Evolutionary conservation across 148 eudicot genomes (phyloP).

Genomic region (Nepenthes gracilis): DNA sequence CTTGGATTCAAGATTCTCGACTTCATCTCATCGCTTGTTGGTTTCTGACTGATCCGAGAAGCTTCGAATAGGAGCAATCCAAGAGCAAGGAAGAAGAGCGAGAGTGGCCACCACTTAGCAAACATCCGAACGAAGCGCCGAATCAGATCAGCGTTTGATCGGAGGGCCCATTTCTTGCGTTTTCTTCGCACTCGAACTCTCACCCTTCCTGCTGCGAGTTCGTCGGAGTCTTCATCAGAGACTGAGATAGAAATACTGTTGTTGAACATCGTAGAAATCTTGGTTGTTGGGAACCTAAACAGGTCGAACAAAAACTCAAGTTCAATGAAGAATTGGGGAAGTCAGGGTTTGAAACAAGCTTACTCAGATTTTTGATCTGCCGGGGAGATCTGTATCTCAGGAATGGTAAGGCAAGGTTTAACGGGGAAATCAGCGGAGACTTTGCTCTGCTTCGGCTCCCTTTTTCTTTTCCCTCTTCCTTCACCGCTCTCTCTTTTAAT

Average conservation of each 20-base stretch:
- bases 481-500: too few species aligned
- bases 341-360: too few species aligned
- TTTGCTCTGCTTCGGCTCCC: too few species aligned
- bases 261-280: constrained; percentile 16
- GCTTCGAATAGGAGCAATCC: constrained; percentile 54
- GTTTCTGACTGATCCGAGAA: constrained; percentile 26
- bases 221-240: constrained; percentile 55
- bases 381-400: too few species aligned
- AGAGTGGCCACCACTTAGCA: constrained; percentile 55
- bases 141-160: constrained; percentile 15
- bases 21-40: constrained; percentile 1
- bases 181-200: constrained; percentile 36
- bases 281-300: too few species aligned
- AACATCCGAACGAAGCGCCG: constrained; percentile 15
- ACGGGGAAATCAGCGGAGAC: too few species aligned
- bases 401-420: too few species aligned
- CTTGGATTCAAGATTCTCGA: not conserved
- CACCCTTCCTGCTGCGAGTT: constrained; percentile 14
- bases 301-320: too few species aligned
- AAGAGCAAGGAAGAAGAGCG: constrained; percentile 40
- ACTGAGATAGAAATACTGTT: constrained; percentile 32
- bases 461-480: too few species aligned
- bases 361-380: too few species aligned
- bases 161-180: constrained; percentile 29
- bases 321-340: too few species aligned